Evolutionary conservation across 371 early-diverging fungal genomes (phyloP).

Genomic region (Mucor racemosus): DNA sequence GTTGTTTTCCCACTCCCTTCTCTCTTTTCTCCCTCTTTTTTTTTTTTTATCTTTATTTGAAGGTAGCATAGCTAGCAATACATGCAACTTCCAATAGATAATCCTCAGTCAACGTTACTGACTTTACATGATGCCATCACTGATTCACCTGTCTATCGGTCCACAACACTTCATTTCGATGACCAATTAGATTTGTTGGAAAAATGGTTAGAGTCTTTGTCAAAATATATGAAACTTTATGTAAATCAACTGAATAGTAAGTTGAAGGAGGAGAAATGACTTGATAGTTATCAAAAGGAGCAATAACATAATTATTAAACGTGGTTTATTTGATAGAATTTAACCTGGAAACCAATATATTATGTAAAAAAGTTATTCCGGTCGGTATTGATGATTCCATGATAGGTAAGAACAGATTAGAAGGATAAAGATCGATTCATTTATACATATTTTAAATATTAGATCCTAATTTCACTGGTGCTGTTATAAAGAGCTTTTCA

Average conservation of each 20-base stretch:
- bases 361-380: conserved; percentile 40
- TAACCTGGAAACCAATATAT: conserved; percentile 33
- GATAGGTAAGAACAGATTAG: conserved; percentile 34
- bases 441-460: neutral
- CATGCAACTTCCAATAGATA: conserved; percentile 17
- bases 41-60: neutral
- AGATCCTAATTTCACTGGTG: conserved; percentile 55
- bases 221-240: conserved; percentile 51
- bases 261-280: neutral
- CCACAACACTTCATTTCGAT: conserved; percentile 66
- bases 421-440: too few species aligned
- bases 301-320: neutral
- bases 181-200: conserved; percentile 70
- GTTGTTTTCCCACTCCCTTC: conserved; percentile 3
- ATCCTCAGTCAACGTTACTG: conserved; percentile 33
- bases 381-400: conserved; percentile 42
- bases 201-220: conserved; percentile 65
- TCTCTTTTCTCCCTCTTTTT: conserved; percentile 1
- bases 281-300: neutral
- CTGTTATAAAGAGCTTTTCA: conserved; percentile 53
- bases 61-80: neutral
- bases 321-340: conserved; percentile 22
- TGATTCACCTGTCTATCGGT: conserved; percentile 75
- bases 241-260: conserved; percentile 54
- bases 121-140: conserved; percentile 69